Percentiles rank a stretch among this genome's conserved stretches.
Conservation (phyloP, 75 land plant genomes). For the Cryptomeria japonica region DNA sequence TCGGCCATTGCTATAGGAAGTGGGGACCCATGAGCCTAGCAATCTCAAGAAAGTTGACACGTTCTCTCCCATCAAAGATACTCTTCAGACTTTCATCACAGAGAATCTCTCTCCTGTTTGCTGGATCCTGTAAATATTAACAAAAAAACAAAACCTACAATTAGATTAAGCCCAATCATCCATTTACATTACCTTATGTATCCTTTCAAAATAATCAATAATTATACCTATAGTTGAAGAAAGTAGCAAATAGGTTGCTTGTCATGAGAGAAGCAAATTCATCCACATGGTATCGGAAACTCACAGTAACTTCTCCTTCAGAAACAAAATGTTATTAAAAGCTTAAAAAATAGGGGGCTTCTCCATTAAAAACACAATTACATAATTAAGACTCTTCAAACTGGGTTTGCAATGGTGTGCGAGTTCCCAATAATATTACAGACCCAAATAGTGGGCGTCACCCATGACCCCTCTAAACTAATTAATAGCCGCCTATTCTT, state of each 20-base stretch:
- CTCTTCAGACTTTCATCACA: conserved; percentile 38
- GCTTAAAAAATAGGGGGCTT: no score
- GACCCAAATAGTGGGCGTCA: not conserved
- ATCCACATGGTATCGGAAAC: not conserved
- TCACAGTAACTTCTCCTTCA: not conserved
- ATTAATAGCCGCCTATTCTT: not conserved
- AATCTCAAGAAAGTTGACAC: conserved; percentile 63
- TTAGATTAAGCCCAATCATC: not conserved
- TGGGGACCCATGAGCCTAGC: conserved; percentile 51
- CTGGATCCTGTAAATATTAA: conserved; percentile 42
- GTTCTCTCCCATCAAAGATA: conserved; percentile 21
- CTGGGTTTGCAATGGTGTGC: not conserved
- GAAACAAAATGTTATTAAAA: no score
- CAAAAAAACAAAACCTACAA: not conserved
- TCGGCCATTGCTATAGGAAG: conserved; percentile 19
- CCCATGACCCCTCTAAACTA: not conserved
- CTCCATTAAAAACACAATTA: not conserved
- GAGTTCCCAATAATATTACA: not conserved
- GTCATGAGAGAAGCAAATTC: not conserved
- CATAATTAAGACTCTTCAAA: not conserved
- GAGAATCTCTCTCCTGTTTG: conserved; percentile 49
- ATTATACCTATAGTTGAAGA: not conserved
- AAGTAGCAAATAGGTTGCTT: not conserved
- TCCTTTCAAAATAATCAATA: not conserved
- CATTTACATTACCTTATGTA: not conserved